Evolutionary conservation across 1,284 basidiomycete species (phyloP), one percentile per base, ranked within the genome.

Genomic region (Ceratobasidium sp.): DNA sequence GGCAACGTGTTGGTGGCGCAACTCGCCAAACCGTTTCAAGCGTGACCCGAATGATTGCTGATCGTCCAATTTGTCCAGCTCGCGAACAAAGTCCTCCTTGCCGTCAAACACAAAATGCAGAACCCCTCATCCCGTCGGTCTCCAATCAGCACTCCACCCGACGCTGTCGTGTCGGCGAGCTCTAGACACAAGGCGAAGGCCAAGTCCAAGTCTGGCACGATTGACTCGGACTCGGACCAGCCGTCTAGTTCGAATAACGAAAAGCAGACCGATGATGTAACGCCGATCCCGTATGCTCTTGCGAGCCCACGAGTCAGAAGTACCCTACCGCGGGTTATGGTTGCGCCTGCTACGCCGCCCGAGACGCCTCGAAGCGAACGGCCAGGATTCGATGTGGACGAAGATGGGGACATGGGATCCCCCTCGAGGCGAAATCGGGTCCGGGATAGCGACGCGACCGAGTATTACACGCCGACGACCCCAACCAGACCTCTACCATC

Each of bases 21-120:
- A 5, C 36, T 4, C 36, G 36, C 36, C 36, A 41, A 4, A 11
- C 11, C 11, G 11, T 41, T 41, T 41, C 36, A 41, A 5, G 11
- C 11, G 4, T 41, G 36, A 41, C 36, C 36, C 36, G 36, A 41
- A 11, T 41, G 11, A 41, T 5, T 4, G 36, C 36, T 41, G 36
- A 41, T 11, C 6, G 36, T 41, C 36, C 4, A 41, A 29, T 56
- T 56, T 27, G 22, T 56, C 36, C 24, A 69, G 67, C 67, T 71
- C 15, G 67, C 67, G 22, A 59, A 54, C 54, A 91, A 89, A 75
- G 86, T 88, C 0, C 83, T 95, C 44, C 76, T 82, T 1, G 89
- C 89, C 27, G 92, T 92, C 1, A 86, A 87, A 76, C 81, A 82
- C 41, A 87, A 85, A 53, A 48, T 76, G 57, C 69, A 75, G 48